Percentiles rank a stretch among this genome's conserved stretches.
Conservation (phyloP, 2,329 filamentous ascomycete genomes). For the Colletotrichum navitas region DNA sequence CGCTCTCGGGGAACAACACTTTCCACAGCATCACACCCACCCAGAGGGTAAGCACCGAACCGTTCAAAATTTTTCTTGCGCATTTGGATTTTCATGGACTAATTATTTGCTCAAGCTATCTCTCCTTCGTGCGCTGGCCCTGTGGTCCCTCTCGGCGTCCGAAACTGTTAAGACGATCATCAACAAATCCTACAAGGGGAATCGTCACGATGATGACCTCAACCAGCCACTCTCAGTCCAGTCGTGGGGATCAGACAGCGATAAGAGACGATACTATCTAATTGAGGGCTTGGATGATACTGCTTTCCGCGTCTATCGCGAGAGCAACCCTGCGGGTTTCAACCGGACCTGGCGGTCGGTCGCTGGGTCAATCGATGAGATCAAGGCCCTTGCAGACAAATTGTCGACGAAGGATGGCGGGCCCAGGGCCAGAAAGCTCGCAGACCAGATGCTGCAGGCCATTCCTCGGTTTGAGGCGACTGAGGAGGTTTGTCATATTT, state of each 20-base stretch:
- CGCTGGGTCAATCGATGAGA: slow-evolving; percentile 89
- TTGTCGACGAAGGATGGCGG: slow-evolving; percentile 82
- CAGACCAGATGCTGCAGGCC: slow-evolving; percentile 81
- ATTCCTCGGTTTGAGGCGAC: slow-evolving; percentile 93
- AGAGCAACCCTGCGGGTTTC: slow-evolving; percentile 85
- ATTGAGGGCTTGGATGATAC: slow-evolving; percentile 96
- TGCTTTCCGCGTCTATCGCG: slow-evolving; percentile 91
- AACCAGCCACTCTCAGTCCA: slow-evolving; percentile 93
- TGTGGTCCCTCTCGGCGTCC: slow-evolving; percentile 92
- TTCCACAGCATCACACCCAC: slow-evolving; percentile 87
- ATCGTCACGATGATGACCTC: slow-evolving; percentile 80
- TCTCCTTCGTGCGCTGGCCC: slow-evolving; percentile 82
- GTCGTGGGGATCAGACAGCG: slow-evolving; percentile 89
- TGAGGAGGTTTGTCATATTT: slow-evolving; percentile 74
- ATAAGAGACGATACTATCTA: slow-evolving; percentile 93
- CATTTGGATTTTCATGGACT: slow-evolving; percentile 1
- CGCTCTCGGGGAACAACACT: slow-evolving; percentile 81
- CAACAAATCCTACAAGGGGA: slow-evolving; percentile 89
- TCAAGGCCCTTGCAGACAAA: slow-evolving; percentile 80
- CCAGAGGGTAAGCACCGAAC: slow-evolving; percentile 74
- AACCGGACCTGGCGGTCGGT: slow-evolving; percentile 92
- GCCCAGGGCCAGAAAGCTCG: slow-evolving; percentile 82
- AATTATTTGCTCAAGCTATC: slow-evolving; percentile 71
- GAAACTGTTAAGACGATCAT: slow-evolving; percentile 85
- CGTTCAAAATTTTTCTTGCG: not conserved